Conservation (phyloP, 2,329 filamentous ascomycete species). For the Botrytis paeoniae region DNA sequence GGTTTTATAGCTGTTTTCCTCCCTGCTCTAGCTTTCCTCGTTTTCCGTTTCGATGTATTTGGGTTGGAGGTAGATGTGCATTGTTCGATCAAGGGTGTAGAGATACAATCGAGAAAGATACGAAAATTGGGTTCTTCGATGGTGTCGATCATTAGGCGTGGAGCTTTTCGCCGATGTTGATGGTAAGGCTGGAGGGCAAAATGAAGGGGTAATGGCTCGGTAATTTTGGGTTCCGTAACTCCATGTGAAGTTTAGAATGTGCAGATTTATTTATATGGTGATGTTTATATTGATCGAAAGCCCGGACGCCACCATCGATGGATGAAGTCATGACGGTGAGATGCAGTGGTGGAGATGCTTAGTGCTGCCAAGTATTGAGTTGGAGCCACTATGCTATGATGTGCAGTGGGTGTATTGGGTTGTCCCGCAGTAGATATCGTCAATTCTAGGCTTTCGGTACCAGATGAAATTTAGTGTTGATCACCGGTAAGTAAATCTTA, state of each 20-base stretch:
- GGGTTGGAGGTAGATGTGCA: constrained; percentile 45
- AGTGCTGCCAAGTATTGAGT: neutral
- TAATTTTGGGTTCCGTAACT: neutral
- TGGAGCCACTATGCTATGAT: neutral
- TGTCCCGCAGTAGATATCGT: neutral
- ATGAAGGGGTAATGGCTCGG: neutral
- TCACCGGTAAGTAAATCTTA: neutral
- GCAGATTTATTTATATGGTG: neutral
- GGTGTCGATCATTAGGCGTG: constrained; percentile 21
- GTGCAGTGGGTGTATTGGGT: too few species aligned
- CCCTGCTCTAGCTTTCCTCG: constrained; percentile 16
- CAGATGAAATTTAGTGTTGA: neutral
- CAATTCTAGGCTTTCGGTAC: neutral
- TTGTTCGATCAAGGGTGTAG: constrained; percentile 63
- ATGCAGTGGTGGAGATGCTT: neutral
- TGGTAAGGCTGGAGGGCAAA: neutral
- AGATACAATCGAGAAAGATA: constrained; percentile 71
- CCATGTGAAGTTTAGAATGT: neutral
- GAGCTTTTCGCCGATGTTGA: neutral
- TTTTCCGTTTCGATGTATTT: constrained; percentile 42
- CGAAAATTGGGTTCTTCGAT: constrained; percentile 56
- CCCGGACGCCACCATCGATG: neutral
- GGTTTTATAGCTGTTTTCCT: constrained; percentile 31
- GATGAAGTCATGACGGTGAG: neutral
- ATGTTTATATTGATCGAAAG: neutral